Evolutionary conservation across 1,284 basidiomycete species (phyloP), one percentile per base, ranked within the genome.

Genomic region (Ceraceosorus guamensis): DNA sequence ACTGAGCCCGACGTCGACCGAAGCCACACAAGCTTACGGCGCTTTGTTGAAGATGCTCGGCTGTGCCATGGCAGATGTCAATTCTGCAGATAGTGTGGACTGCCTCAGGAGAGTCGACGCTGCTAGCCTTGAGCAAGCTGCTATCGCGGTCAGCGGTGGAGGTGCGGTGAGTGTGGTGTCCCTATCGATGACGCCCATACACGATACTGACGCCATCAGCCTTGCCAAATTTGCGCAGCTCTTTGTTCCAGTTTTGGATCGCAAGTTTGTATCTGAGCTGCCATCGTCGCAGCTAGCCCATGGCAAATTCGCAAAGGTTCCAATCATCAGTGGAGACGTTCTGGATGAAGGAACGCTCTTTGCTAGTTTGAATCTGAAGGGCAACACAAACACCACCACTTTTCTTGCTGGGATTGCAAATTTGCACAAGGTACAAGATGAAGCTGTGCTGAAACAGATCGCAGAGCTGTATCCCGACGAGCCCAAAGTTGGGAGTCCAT

Each of bases 291-390:
- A 60, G 34, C 50, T 65, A 1, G 39, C 53, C 3, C 41, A 58
- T 14, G 61, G 63, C 5, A 57, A 60, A 46, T 53, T 66, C 1
- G 59, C 62, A 14, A 55, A 60, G 34, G 60, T 68, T 31, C 64
- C 66, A 31, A 44, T 68, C 37, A 66, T 68, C 34, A 54, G 53
- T 14, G 62, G 62, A 10, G 61, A 66, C 58, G 56, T 51, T 33
- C 48, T 64, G 39, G 59, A 68, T 49, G 64, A 64, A 53, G 66
- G 66, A 3, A 50, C 66, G 0, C 47, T 57, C 4, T 65, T 66
- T 24, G 53, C 47, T 24, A 24, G 24, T 24, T 24, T 24, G 24
- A 24, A 24, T 24, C 24, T 24, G 24, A 24, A 24, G 24, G 24
- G 24, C 24, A 24, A 24, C 24, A 24, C 24, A 24, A 24, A 24